Percentiles rank a stretch among this genome's conserved stretches.
These are phyloP conservation scores for Phytophthora uliginosa DNA, from an alignment of 352 stramenopile species.

Conservation along the genomic window DNA sequence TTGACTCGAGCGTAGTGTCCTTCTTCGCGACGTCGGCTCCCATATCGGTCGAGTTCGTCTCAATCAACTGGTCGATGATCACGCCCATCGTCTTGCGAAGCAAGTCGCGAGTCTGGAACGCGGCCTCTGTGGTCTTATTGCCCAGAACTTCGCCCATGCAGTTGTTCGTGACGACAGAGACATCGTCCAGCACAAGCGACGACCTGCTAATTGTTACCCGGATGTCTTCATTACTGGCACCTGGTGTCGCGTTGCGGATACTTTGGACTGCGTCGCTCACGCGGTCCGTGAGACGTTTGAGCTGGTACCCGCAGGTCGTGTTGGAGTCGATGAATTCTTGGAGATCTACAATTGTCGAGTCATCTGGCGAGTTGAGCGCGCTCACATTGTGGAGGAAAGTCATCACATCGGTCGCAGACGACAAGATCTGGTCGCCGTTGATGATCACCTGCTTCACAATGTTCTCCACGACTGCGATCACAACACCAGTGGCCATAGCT, in stretches of 20 bases:
- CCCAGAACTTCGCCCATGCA: constrained; percentile 34
- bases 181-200: constrained; percentile 19
- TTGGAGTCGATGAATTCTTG: constrained; percentile 34
- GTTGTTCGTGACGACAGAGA: constrained; percentile 33
- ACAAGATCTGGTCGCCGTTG: constrained; percentile 24
- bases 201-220: constrained; percentile 31
- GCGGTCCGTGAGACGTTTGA: constrained; percentile 24
- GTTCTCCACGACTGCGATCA: constrained; percentile 32
- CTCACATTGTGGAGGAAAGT: constrained; percentile 28
- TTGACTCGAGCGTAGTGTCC: constrained; percentile 48
- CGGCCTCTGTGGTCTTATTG: constrained; percentile 28
- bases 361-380: constrained; percentile 26
- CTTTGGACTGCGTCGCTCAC: constrained; percentile 16
- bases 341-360: constrained; percentile 22
- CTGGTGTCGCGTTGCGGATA: constrained; percentile 30
- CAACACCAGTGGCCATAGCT: constrained; percentile 26
- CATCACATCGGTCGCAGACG: constrained; percentile 26
- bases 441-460: constrained; percentile 31
- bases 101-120: constrained; percentile 28
- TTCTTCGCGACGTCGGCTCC: constrained; percentile 38
- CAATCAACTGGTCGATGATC: constrained; percentile 58
- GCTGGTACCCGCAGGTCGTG: constrained; percentile 27
- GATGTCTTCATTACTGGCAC: constrained; percentile 26
- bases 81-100: constrained; percentile 38
- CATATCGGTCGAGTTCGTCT: constrained; percentile 32